Percentiles rank a stretch among this genome's conserved stretches.
Conservation (phyloP, 225 moss, liverwort and hornwort species). For the Lunularia cruciata region DNA sequence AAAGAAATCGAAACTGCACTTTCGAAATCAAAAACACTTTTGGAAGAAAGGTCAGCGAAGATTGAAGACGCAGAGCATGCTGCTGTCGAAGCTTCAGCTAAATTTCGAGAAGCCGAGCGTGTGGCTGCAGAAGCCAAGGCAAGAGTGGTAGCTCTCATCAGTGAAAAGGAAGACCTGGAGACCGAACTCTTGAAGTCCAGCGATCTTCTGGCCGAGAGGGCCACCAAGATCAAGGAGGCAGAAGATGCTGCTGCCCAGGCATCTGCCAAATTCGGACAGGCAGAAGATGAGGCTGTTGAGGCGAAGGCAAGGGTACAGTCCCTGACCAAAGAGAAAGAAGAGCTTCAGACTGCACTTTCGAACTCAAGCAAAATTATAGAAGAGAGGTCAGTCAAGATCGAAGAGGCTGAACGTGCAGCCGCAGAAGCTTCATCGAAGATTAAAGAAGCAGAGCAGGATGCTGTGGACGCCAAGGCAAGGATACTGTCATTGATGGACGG, state of each 20-base stretch:
- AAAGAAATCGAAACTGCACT: not conserved
- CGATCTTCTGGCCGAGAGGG: slow-evolving; percentile 2
- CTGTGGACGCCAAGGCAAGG: not conserved
- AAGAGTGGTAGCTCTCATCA: not conserved
- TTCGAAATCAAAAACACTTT: not conserved
- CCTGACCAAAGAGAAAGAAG: slow-evolving; percentile 1
- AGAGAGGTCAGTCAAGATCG: not conserved
- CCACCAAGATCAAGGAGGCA: slow-evolving; percentile 5
- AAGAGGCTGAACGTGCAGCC: slow-evolving; percentile 10
- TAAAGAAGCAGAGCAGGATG: not conserved
- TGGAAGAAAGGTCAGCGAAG: slow-evolving; percentile 9
- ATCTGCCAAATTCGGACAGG: not conserved
- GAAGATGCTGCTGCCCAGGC: not conserved
- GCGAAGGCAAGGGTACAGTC: slow-evolving; percentile 7
- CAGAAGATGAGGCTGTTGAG: not conserved
- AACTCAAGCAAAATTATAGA: slow-evolving; percentile 1
- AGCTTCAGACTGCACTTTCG: slow-evolving; percentile 4
- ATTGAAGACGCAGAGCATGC: slow-evolving; percentile 18
- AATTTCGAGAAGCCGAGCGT: slow-evolving; percentile 5
- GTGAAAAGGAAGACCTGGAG: slow-evolving; percentile 20
- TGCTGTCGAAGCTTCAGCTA: slow-evolving; percentile 3
- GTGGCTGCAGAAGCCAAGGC: slow-evolving; percentile 10
- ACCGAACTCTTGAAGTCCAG: not conserved
- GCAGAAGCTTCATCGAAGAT: not conserved
- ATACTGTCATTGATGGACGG: not conserved